Conservation (phyloP, 805 yeast genomes). For the Candida tibetensis region DNA sequence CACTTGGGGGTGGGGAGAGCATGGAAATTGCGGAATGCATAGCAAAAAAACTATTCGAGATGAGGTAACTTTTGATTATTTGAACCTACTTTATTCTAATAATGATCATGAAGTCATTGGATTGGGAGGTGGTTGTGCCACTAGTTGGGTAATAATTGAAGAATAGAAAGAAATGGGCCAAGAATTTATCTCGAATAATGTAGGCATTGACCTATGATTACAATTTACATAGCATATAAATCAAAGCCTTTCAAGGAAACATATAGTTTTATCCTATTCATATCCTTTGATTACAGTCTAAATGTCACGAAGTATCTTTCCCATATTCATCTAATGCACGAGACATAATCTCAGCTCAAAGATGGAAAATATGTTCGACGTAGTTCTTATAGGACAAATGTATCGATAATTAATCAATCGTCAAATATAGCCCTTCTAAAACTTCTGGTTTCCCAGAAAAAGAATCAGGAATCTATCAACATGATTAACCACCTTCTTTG, state of each 20-base stretch:
- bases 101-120: slow-evolving; percentile 20
- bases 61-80: neutral
- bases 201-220: too few relatives aligned
- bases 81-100: slow-evolving; percentile 29
- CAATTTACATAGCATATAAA: too few relatives aligned
- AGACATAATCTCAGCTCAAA: slow-evolving; percentile 39
- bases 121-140: slow-evolving; percentile 66
- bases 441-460: neutral
- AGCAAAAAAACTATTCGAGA: neutral
- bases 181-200: too few relatives aligned
- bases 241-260: too few relatives aligned
- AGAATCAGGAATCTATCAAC: slow-evolving; percentile 1
- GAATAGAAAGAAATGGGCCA: too few relatives aligned
- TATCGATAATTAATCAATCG: slow-evolving; percentile 40
- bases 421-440: neutral
- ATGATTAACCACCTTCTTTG: slow-evolving; percentile 14
- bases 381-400: slow-evolving; percentile 60
- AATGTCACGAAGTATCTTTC: slow-evolving; percentile 73
- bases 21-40: slow-evolving; percentile 80
- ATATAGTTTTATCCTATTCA: too few relatives aligned
- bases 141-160: slow-evolving; percentile 53
- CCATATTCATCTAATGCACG: slow-evolving; percentile 67
- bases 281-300: too few relatives aligned
- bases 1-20: slow-evolving; percentile 99
- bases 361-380: slow-evolving; percentile 83